Percentiles rank a stretch among this genome's conserved stretches.
Evolutionary conservation across 768 basidiomycete species (phyloP).

Genomic region (Obba rivulosa): DNA sequence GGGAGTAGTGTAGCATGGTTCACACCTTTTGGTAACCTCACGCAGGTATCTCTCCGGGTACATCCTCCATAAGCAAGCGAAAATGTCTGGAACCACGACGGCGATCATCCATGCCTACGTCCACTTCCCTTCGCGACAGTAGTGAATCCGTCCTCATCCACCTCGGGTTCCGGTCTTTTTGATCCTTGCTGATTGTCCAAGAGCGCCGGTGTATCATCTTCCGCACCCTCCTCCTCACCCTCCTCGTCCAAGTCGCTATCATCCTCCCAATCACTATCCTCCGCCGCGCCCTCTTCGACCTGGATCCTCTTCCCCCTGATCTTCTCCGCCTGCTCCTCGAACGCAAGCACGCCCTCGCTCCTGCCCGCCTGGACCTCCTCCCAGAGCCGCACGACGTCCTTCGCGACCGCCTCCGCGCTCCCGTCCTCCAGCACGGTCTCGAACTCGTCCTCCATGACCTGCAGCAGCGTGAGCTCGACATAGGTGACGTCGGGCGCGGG

Average conservation of each 20-base stretch:
- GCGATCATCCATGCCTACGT: background rate
- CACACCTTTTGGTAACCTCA: too few relatives aligned
- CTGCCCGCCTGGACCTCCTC: conserved; percentile 41
- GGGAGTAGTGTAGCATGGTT: too few relatives aligned
- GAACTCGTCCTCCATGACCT: conserved; percentile 86
- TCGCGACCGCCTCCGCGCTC: conserved; percentile 68
- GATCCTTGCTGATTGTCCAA: conserved; percentile 30
- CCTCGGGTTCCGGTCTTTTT: conserved; percentile 55
- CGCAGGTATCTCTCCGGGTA: too few relatives aligned
- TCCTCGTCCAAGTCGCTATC: conserved; percentile 36
- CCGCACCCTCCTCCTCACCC: conserved; percentile 33
- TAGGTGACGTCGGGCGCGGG: conserved; percentile 60
- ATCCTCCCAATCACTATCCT: conserved; percentile 40
- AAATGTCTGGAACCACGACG: too few relatives aligned
- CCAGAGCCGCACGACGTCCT: conserved; percentile 70
- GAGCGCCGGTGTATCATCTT: conserved; percentile 52
- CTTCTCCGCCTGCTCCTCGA: conserved; percentile 61
- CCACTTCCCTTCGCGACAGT: conserved; percentile 52
- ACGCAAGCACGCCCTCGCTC: conserved; percentile 45
- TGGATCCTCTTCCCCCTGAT: conserved; percentile 51
- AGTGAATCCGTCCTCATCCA: conserved; percentile 94
- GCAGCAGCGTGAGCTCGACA: conserved; percentile 75
- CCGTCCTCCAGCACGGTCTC: conserved; percentile 81
- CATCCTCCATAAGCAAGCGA: too few relatives aligned
- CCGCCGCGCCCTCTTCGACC: conserved; percentile 39